A percentile compares a stretch with the other conserved stretches of the same genome.
Conservation (phyloP, 2,329 filamentous ascomycete genomes). For the Ophiostoma angusticollis region DNA sequence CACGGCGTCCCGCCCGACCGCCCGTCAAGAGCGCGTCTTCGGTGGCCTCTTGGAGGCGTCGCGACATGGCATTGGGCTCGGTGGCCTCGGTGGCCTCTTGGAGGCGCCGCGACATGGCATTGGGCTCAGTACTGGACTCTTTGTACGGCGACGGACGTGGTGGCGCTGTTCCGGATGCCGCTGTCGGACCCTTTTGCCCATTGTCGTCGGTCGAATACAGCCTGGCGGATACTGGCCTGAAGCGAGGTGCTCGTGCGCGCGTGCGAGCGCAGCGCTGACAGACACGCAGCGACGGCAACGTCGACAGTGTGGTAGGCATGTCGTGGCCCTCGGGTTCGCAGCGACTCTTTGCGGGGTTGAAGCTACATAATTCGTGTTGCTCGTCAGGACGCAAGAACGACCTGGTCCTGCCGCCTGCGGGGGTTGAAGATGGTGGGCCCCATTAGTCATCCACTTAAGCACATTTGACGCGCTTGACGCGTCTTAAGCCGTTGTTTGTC, state of each 20-base stretch:
- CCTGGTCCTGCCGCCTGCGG: too few species aligned
- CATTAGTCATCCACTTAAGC: too few species aligned
- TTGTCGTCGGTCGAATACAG: background rate
- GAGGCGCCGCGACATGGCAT: too few species aligned
- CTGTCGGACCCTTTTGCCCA: background rate
- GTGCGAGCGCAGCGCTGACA: slow-evolving; percentile 6
- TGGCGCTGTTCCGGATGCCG: too few species aligned
- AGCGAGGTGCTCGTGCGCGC: background rate
- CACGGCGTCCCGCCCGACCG: slow-evolving; percentile 44
- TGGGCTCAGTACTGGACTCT: too few species aligned
- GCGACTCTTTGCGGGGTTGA: too few species aligned
- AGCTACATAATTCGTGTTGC: too few species aligned
- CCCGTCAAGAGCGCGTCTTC: slow-evolving; percentile 48
- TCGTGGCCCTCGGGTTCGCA: background rate
- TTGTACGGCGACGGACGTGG: too few species aligned
- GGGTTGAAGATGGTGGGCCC: too few species aligned
- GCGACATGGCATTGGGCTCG: slow-evolving; percentile 37
- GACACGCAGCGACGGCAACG: background rate
- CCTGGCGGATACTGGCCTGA: background rate
- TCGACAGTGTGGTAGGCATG: slow-evolving; percentile 1
- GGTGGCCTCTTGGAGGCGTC: slow-evolving; percentile 48
- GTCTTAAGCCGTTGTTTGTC: too few species aligned
- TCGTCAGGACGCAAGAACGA: too few species aligned
- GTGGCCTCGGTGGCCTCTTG: background rate
- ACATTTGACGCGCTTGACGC: too few species aligned